A percentile compares a stretch with the other conserved stretches of the same genome.
phyloP scores from a whole-genome alignment of 768 basidiomycete genomes.

The Mycena epipterygia region DNA sequence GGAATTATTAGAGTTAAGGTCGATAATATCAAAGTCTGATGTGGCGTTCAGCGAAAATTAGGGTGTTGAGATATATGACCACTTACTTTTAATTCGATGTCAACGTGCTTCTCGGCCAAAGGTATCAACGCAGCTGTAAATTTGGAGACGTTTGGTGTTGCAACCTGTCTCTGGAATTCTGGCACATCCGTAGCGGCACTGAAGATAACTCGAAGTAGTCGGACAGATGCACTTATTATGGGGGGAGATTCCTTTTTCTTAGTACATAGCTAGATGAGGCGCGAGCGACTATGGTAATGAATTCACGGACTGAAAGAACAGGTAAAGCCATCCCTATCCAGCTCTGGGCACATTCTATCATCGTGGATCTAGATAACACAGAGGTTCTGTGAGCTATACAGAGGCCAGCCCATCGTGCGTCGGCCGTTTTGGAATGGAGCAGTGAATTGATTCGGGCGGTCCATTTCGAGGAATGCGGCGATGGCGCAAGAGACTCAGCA shows the following conservation, averaged over 20 bases:
- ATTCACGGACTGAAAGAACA: constrained; percentile 74
- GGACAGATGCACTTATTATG: constrained; percentile 72
- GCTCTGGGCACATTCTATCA: constrained; percentile 79
- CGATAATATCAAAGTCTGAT: constrained; percentile 59
- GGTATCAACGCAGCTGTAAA: constrained; percentile 71
- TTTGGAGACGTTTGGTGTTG: constrained; percentile 79
- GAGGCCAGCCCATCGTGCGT: constrained; percentile 84
- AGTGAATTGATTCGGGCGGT: constrained; percentile 78
- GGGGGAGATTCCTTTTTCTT: constrained; percentile 81
- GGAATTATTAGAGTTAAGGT: constrained; percentile 70
- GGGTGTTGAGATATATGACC: constrained; percentile 3
- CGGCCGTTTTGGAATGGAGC: constrained; percentile 83
- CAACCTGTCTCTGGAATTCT: constrained; percentile 88
- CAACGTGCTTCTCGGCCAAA: constrained; percentile 65
- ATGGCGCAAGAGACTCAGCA: constrained; percentile 66
- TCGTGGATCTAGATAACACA: constrained; percentile 64
- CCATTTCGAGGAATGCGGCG: constrained; percentile 83
- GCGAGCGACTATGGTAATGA: constrained; percentile 36
- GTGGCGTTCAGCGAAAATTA: not conserved
- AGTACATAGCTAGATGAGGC: constrained; percentile 40
- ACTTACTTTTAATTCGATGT: constrained; percentile 69
- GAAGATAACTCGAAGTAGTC: constrained; percentile 75
- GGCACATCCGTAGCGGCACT: constrained; percentile 68
- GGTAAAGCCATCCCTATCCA: constrained; percentile 80
- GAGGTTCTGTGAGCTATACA: constrained; percentile 80